Base-by-base conservation (phyloP, 148 eudicot genomes). In the Polygonum aviculare region DNA sequence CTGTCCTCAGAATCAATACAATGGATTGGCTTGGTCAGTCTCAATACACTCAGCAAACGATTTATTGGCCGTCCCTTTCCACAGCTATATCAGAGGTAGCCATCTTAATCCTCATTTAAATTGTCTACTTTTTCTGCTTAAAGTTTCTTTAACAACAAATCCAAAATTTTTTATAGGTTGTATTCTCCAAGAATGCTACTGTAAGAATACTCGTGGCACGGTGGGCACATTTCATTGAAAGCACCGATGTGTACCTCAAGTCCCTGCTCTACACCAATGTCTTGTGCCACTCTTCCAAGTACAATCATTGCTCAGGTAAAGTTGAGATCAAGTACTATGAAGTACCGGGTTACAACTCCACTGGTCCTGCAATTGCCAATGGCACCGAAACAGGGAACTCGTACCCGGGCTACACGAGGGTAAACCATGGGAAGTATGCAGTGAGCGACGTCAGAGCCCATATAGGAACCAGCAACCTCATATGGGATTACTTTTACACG, bases 21-120 rank as follows among this genome's bases (percentile, higher is more conserved):
- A 93, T 93, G 98, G 98, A 93, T 83, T 93, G 97, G 97, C 97
- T 93, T 62, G 98, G 97, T 80, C 98, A 93, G 79, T 93, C 98
- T 48, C 85, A 83, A 69, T 93, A 81, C 81, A 76, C 78, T 33
- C 33, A 77, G 16, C 80, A 77, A 79, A 89, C 90, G 15, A 81
- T 90, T 70, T 93, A 84, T 79, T 93, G 98, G 98, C 80, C 98
- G 33, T 70, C 98, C 59, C 88, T 93, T 80, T 89, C 98, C 7
- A 86, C 97, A 11, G 93, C 98, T 78, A 83, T 93, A 73, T 91
- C 98, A 4, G 91, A 93, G 90, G 98, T 89, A 79, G 49, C 57
- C 26, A 10, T 63, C 45, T 60, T 60, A 60, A 60, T 26, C 36
- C 67, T 60, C 36, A 3, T 26, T 60, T 22, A 12, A 57, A 2